These are phyloP conservation scores for Hemisphaericaspora xylofermentans DNA, from an alignment of 1,139 yeast genomes.

Conservation along the genomic window DNA sequence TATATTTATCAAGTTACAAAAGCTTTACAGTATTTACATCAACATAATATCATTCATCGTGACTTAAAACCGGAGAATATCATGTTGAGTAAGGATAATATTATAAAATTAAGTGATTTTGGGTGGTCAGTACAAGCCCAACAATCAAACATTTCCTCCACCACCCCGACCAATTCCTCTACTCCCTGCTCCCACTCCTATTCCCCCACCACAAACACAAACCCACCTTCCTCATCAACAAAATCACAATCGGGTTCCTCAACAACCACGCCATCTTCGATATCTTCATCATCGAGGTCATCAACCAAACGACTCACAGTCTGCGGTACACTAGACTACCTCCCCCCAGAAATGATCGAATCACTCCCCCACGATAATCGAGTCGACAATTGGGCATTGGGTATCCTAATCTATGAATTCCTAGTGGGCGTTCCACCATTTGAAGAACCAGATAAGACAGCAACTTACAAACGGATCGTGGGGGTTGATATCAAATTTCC, in stretches of 20 bases:
- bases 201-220: background rate
- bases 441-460: slow-evolving; percentile 71
- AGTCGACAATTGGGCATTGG: slow-evolving; percentile 93
- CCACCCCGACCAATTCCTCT: background rate
- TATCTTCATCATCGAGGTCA: background rate
- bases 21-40: slow-evolving; percentile 75
- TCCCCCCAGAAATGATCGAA: slow-evolving; percentile 95
- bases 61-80: slow-evolving; percentile 94
- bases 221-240: background rate
- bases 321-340: slow-evolving; percentile 92
- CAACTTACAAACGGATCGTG: slow-evolving; percentile 78
- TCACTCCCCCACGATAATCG: slow-evolving; percentile 72
- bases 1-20: slow-evolving; percentile 82
- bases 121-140: slow-evolving; percentile 80
- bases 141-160: slow-evolving; percentile 8
- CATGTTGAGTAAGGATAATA: slow-evolving; percentile 68
- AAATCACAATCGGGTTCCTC: too few relatives aligned
- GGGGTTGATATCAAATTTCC: slow-evolving; percentile 78
- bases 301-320: slow-evolving; percentile 64
- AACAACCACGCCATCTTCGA: too few relatives aligned
- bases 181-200: background rate
- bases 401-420: slow-evolving; percentile 82
- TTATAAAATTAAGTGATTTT: slow-evolving; percentile 83
- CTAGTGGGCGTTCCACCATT: slow-evolving; percentile 90
- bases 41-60: slow-evolving; percentile 79